Percentiles rank a stretch among this genome's conserved stretches.
phyloP scores from a whole-genome alignment of 1,139 yeast species.

The Chernovozyma sophiae-reginae region DNA sequence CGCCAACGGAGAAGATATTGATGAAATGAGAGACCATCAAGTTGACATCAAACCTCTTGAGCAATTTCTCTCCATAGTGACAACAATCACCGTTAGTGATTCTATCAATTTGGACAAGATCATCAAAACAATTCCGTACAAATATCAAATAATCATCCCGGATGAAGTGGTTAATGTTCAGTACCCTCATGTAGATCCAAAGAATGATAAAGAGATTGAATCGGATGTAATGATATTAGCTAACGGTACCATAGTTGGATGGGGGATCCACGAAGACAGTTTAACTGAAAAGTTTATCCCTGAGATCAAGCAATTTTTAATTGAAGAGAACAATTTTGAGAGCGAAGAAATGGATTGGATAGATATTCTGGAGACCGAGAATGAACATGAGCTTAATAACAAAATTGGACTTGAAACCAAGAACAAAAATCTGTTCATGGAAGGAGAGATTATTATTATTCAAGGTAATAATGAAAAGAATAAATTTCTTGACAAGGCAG shows the following conservation, averaged over 20 bases:
- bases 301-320: conserved; percentile 27
- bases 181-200: conserved; percentile 11
- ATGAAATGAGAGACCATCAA: background rate
- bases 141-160: conserved; percentile 52
- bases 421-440: conserved; percentile 41
- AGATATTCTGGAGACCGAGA: conserved; percentile 33
- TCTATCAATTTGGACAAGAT: conserved; percentile 52
- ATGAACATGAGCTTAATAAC: background rate
- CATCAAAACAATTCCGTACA: conserved; percentile 24
- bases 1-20: conserved; percentile 18
- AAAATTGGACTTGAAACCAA: conserved; percentile 14
- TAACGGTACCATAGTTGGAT: conserved; percentile 75
- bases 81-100: conserved; percentile 70
- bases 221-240: conserved; percentile 58
- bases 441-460: conserved; percentile 67
- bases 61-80: conserved; percentile 30
- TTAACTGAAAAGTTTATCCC: conserved; percentile 51
- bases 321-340: conserved; percentile 49
- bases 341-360: conserved; percentile 86
- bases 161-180: conserved; percentile 59
- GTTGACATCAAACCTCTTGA: conserved; percentile 13
- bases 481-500: conserved; percentile 69
- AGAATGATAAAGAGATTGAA: conserved; percentile 12
- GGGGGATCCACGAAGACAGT: conserved; percentile 65
- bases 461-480: conserved; percentile 45